A percentile compares a stretch with the other conserved stretches of the same genome.
phyloP scores from a whole-genome alignment of 768 basidiomycete species.

The Suillus plorans region DNA sequence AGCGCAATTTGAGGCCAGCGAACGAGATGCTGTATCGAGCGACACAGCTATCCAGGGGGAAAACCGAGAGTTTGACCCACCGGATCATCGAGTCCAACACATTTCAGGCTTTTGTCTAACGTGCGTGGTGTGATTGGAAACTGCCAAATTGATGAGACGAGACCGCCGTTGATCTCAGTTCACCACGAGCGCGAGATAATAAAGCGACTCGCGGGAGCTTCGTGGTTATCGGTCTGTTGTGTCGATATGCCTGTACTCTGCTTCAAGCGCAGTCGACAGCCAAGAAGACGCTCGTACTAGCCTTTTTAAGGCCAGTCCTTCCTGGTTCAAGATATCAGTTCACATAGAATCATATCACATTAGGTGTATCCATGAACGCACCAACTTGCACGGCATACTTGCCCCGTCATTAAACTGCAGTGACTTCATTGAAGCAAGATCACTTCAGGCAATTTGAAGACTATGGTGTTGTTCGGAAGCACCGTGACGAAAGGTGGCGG shows the following conservation, averaged over 20 bases:
- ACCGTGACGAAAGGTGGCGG: neutral
- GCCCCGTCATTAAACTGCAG: slow-evolving; percentile 27
- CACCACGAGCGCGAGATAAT: neutral
- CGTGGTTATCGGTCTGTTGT: slow-evolving; percentile 45
- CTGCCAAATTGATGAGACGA: neutral
- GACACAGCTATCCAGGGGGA: neutral
- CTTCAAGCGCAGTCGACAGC: slow-evolving; percentile 22
- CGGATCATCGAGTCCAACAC: slow-evolving; percentile 41
- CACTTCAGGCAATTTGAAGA: neutral
- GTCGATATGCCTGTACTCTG: slow-evolving; percentile 44
- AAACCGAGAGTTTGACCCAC: neutral
- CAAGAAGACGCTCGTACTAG: slow-evolving; percentile 1
- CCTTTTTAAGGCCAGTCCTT: neutral
- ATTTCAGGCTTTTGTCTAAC: slow-evolving; percentile 38
- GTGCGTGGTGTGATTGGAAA: slow-evolving; percentile 34
- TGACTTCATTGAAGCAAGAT: neutral
- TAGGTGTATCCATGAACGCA: slow-evolving; percentile 21
- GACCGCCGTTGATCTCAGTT: slow-evolving; percentile 5
- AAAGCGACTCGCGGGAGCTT: slow-evolving; percentile 39
- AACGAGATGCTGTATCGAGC: slow-evolving; percentile 33
- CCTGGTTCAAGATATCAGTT: slow-evolving; percentile 5
- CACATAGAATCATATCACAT: neutral
- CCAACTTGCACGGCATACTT: slow-evolving; percentile 25
- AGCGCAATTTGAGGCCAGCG: slow-evolving; percentile 37
- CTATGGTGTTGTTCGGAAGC: neutral